Percentiles rank a stretch among this genome's conserved stretches.
Evolutionary conservation across 495 filamentous ascomycete genomes (phyloP).

Genomic region (Hyaloscypha hepaticicola): DNA sequence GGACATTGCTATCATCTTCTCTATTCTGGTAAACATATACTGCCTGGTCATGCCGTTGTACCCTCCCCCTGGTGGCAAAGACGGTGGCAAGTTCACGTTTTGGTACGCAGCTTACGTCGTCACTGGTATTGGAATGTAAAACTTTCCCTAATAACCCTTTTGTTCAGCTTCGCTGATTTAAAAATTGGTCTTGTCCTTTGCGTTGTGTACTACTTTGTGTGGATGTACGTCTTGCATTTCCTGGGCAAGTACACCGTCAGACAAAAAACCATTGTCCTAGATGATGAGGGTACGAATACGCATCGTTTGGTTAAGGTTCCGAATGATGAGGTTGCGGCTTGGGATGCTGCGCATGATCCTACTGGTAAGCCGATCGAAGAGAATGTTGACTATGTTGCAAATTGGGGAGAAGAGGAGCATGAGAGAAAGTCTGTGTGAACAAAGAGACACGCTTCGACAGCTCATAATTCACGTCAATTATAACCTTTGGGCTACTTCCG

Average conservation of each 20-base stretch:
- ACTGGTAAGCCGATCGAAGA: too few species aligned
- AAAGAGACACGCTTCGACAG: too few species aligned
- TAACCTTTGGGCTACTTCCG: too few species aligned
- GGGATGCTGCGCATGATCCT: constrained; percentile 61
- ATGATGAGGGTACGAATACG: constrained; percentile 42
- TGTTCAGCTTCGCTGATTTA: constrained; percentile 4
- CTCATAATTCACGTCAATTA: too few species aligned
- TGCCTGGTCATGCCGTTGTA: constrained; percentile 64
- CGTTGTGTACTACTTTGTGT: constrained; percentile 55
- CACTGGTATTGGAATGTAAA: constrained; percentile 38
- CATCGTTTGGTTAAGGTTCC: constrained; percentile 58
- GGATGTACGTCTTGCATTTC: constrained; percentile 52
- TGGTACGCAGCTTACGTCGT: constrained; percentile 66
- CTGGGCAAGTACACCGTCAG: constrained; percentile 51
- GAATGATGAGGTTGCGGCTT: constrained; percentile 43
- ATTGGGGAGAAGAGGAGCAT: too few species aligned
- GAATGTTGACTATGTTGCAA: too few species aligned
- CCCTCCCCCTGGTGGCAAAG: constrained; percentile 53
- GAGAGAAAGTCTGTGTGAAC: too few species aligned
- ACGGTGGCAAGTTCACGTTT: constrained; percentile 57
- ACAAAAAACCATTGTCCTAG: constrained; percentile 50
- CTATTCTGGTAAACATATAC: constrained; percentile 54
- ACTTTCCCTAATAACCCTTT: neutral
- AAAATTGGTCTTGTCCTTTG: constrained; percentile 45
- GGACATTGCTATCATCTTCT: constrained; percentile 53